These are phyloP conservation scores for Colletotrichum navitas DNA, from an alignment of 2,329 filamentous ascomycete genomes.

Conservation along the genomic window DNA sequence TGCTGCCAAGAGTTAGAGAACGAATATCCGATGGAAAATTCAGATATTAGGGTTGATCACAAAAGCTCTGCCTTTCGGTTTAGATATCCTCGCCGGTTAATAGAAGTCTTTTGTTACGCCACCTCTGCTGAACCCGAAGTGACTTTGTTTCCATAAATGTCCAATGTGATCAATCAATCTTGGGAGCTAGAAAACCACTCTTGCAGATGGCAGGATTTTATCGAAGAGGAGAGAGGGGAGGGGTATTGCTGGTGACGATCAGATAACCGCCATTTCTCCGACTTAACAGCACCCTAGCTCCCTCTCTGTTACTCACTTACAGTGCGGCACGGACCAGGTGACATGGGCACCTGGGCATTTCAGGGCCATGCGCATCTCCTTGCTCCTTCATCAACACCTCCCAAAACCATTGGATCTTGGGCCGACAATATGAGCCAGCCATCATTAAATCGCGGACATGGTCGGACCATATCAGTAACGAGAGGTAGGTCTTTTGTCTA, in stretches of 20 bases:
- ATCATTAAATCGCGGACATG: slow-evolving; percentile 33
- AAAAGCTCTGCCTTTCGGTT: slow-evolving; percentile 43
- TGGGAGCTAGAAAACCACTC: no score
- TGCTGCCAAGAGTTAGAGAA: slow-evolving; percentile 76
- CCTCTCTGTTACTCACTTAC: neutral
- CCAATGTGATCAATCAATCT: neutral
- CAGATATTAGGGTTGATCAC: slow-evolving; percentile 38
- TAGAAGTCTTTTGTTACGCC: slow-evolving; percentile 28
- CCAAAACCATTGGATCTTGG: neutral
- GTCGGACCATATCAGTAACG: slow-evolving; percentile 39
- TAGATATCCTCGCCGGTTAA: slow-evolving; percentile 41
- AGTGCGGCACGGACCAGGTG: slow-evolving; percentile 15
- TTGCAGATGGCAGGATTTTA: neutral
- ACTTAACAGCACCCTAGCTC: neutral
- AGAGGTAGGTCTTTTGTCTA: slow-evolving; percentile 23
- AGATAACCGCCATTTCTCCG: slow-evolving; percentile 8
- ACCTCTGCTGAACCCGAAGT: neutral
- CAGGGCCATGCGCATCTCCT: neutral
- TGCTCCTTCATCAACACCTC: slow-evolving; percentile 8
- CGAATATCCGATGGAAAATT: slow-evolving; percentile 41
- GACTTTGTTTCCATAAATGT: neutral
- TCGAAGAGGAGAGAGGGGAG: neutral
- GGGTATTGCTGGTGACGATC: no score
- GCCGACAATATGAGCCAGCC: slow-evolving; percentile 29
- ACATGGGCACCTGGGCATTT: slow-evolving; percentile 3